These are phyloP conservation scores for Sesbania bispinosa DNA, from an alignment of 306 rosid species.

Conservation along the genomic window DNA sequence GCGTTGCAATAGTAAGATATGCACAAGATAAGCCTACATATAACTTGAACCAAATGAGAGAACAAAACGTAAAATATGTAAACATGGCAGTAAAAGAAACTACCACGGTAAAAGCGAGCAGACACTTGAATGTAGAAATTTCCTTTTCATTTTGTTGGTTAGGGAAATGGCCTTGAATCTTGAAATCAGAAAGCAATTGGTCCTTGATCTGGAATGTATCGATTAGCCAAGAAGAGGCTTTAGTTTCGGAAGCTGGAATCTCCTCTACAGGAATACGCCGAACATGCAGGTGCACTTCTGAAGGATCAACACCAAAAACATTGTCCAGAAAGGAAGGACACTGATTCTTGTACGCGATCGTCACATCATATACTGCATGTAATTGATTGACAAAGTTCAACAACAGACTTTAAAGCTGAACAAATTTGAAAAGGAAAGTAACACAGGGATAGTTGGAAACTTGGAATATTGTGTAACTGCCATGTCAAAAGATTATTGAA, in stretches of 20 bases:
- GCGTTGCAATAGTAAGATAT: constrained; percentile 73
- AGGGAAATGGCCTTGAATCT: constrained; percentile 65
- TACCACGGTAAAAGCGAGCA: constrained; percentile 41
- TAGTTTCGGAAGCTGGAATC: constrained; percentile 55
- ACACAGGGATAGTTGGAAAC: neutral
- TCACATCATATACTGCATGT: constrained; percentile 78
- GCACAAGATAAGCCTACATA: constrained; percentile 72
- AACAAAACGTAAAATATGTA: constrained; percentile 57
- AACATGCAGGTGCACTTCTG: constrained; percentile 87
- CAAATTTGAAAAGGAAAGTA: neutral
- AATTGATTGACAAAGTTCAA: constrained; percentile 4
- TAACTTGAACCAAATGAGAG: constrained; percentile 66
- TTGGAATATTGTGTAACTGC: neutral
- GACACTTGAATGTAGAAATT: constrained; percentile 58
- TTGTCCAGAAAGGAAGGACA: constrained; percentile 89
- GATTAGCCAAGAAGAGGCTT: constrained; percentile 71
- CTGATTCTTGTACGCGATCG: constrained; percentile 72
- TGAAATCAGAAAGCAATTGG: constrained; percentile 57
- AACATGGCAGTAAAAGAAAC: constrained; percentile 52
- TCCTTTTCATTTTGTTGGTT: constrained; percentile 41
- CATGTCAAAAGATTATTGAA: constrained; percentile 5
- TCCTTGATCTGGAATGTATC: constrained; percentile 50
- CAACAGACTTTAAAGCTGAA: constrained; percentile 1
- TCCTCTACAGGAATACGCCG: constrained; percentile 57
- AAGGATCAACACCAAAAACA: constrained; percentile 85